A percentile compares a stretch with the other conserved stretches of the same genome.
These are phyloP conservation scores for Curvularia verruculosa DNA, from an alignment of 2,329 filamentous ascomycete genomes.

Conservation along the genomic window DNA sequence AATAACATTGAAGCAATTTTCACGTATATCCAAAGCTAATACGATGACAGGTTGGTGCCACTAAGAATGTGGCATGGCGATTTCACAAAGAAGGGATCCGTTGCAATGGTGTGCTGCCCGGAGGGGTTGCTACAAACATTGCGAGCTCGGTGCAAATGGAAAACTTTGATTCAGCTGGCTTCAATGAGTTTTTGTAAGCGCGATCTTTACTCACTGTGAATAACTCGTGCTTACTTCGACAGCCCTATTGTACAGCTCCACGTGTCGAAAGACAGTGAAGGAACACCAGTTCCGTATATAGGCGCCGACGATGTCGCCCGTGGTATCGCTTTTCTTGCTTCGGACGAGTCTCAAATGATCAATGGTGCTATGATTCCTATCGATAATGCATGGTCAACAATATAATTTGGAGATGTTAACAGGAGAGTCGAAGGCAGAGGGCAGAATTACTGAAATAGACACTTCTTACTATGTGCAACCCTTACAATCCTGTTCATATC, in stretches of 20 bases:
- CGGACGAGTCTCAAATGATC: conserved; percentile 35
- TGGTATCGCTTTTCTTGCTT: conserved; percentile 34
- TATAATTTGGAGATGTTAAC: conserved; percentile 13
- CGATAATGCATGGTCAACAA: conserved; percentile 38
- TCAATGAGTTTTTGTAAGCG: conserved; percentile 31
- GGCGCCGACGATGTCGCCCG: conserved; percentile 31
- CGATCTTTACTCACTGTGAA: background rate
- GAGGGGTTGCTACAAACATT: conserved; percentile 38
- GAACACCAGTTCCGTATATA: conserved; percentile 28
- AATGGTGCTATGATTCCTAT: conserved; percentile 36
- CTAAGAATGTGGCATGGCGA: conserved; percentile 57
- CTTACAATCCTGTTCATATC: background rate
- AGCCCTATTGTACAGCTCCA: conserved; percentile 33
- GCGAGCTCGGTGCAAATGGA: conserved; percentile 33
- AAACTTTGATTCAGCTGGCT: conserved; percentile 27
- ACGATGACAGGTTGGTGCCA: conserved; percentile 49
- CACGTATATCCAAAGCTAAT: background rate
- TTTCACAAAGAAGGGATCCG: conserved; percentile 55
- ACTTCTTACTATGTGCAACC: background rate
- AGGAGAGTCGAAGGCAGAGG: too few species aligned
- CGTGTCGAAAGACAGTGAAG: conserved; percentile 31
- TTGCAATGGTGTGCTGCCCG: conserved; percentile 56
- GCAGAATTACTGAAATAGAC: background rate
- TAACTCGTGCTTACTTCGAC: conserved; percentile 7
- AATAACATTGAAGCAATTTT: too few species aligned